Conservation (phyloP, 2,329 filamentous ascomycete species). For the Mycosphaerelloides madeirae region DNA sequence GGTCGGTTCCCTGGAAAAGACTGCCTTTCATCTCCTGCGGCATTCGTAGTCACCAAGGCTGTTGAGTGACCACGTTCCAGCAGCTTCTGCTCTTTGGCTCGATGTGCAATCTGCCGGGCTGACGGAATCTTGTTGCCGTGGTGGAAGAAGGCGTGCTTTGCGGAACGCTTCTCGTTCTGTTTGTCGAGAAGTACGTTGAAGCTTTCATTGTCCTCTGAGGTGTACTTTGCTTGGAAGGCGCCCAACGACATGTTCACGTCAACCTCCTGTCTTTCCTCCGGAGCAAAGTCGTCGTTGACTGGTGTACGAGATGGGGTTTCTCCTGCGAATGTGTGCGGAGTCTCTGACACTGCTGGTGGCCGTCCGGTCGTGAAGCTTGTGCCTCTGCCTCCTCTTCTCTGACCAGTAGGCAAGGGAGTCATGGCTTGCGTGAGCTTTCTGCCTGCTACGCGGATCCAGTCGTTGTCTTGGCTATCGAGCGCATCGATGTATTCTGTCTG, state of each 20-base stretch:
- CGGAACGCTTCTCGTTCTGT: constrained; percentile 76
- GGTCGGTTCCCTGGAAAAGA: constrained; percentile 38
- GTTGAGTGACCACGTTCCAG: constrained; percentile 40
- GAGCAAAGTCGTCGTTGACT: constrained; percentile 29
- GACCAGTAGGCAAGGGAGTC: constrained; percentile 63
- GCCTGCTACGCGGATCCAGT: constrained; percentile 81
- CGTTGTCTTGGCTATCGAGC: constrained; percentile 74
- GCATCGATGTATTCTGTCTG: constrained; percentile 92
- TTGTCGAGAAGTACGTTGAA: constrained; percentile 90
- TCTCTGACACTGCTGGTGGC: constrained; percentile 16
- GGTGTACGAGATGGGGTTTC: constrained; percentile 59
- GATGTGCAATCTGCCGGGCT: constrained; percentile 56
- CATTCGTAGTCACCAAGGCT: constrained; percentile 23
- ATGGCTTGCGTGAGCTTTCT: constrained; percentile 63
- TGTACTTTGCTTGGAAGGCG: constrained; percentile 87
- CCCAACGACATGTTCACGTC: constrained; percentile 77
- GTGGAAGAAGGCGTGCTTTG: constrained; percentile 88
- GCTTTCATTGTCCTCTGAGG: constrained; percentile 95
- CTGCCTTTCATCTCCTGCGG: constrained; percentile 21
- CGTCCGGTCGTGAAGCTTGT: constrained; percentile 33
- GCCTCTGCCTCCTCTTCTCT: constrained; percentile 35
- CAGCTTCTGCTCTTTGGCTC: constrained; percentile 55
- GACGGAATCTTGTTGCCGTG: constrained; percentile 74
- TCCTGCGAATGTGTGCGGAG: constrained; percentile 52
- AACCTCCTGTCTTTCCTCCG: constrained; percentile 47